Evolutionary conservation across 768 basidiomycete species (phyloP), one percentile per base, ranked within the genome.

Genomic region (Tephrocybe sp.): DNA sequence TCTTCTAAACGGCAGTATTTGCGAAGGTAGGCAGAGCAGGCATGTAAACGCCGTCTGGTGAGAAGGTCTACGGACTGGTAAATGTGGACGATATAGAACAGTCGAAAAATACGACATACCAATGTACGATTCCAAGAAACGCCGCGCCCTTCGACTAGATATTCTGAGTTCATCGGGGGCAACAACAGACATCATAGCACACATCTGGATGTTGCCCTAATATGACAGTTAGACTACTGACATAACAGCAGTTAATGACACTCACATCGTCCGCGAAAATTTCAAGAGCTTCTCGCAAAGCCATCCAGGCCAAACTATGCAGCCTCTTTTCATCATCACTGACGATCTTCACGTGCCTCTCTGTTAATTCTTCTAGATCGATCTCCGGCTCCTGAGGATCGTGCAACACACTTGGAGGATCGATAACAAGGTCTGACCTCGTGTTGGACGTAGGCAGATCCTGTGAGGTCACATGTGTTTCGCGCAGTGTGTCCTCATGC

Each of bases 131-230:
- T 89, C 84, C 15, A 89, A 60, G 50, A 91, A 86, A 21, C 76
- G 73, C 16, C 71, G 59, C 21, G 69, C 68, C 37, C 84, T 70
- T 38, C 59, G 61, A 18, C 64, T 61, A 1, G 70, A 63, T n/a
- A 89, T 62, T 30, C 60, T 55, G 35, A 93, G 68, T 59, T 90
- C 86, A 36, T 72, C 58, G 0, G 76, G 71, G 6, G 83, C 87
- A 16, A 92, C 68, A 1, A 88, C 59, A 3, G 80, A 73, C 13
- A 92, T 61, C 75, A 88, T 80, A 1, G 87, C 82, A 64, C 89
- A 91, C 75, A 83, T 87, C 59, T 91, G 90, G 1, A 90, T 71
- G 58, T 92, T 85, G 12, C 90, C 90, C 86, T 91, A 50, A 12
- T 54, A 22, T 49, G 49, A 35, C 18, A 51, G 15, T n/a, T 44